Evolutionary conservation across 495 filamentous ascomycete species (phyloP).

Genomic region (Aspergillus panamensis): DNA sequence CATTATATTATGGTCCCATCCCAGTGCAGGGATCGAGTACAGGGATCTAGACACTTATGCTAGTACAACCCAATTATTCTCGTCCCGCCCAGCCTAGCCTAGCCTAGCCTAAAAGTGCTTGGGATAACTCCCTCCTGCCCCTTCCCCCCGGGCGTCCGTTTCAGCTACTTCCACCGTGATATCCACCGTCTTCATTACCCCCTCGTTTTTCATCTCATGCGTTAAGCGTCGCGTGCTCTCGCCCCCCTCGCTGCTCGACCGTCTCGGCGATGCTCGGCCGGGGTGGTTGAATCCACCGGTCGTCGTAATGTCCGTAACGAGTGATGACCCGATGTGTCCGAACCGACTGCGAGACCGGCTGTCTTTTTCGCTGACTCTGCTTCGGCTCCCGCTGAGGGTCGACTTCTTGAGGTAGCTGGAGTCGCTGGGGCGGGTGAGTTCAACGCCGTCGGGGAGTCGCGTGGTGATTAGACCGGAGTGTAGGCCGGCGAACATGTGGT

Average conservation of each 20-base stretch:
- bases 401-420: conserved; percentile 19
- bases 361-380: conserved; percentile 3
- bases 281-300: neutral
- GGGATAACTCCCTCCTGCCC: neutral
- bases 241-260: conserved; percentile 15
- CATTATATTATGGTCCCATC: neutral
- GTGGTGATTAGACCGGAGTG: conserved; percentile 35
- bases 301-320: conserved; percentile 14
- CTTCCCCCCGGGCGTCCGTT: too few relatives aligned
- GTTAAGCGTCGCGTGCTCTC: conserved; percentile 23
- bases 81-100: neutral
- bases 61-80: too few relatives aligned
- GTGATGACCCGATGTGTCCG: neutral
- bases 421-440: conserved; percentile 19
- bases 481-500: conserved; percentile 36
- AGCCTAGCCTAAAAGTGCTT: neutral
- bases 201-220: conserved; percentile 6
- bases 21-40: too few relatives aligned
- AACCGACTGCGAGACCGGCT: neutral
- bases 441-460: conserved; percentile 22
- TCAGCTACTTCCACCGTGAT: conserved; percentile 21
- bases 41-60: too few relatives aligned
- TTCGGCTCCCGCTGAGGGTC: conserved; percentile 1
- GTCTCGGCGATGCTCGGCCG: neutral
- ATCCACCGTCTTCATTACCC: conserved; percentile 24